Base-by-base conservation (phyloP, 331 rosid genomes). In the Quercus tomentella region DNA sequence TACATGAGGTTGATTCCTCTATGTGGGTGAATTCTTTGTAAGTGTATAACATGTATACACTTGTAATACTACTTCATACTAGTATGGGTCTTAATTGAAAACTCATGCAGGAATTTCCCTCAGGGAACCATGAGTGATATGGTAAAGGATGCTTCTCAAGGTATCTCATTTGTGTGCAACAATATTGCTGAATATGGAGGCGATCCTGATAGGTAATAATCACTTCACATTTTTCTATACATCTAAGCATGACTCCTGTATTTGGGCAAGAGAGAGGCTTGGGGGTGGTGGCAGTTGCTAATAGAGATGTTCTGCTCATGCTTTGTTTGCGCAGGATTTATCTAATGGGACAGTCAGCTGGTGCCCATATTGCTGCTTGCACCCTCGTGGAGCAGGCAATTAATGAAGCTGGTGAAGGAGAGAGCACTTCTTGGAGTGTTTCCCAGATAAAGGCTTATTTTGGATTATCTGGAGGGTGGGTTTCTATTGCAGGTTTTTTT, bases 321-420 rank as follows among this genome's bases (percentile, higher is more conserved):
- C n/a, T 61, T 74, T 77, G 22, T 73, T 72, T 60, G 17, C 49
- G 30, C 74, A 93, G 99, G 90, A 87, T 95, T 85, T 95, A 87
- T 82, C 80, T 95, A 72, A 95, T 95, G 98, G 99, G 99, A 76
- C 99, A 95, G 83, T 95, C 99, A 61, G 98, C 99, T 56, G 99
- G 99, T 63, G 98, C 99, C 67, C 99, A 95, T 85, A 93, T 95
- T 83, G 99, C 94, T 73, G 97, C 99, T 16, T 95, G 98, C 81
- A 68, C 93, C 8, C 86, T 95, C 1, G 61, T 95, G 74, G 97
- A 91, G 84, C 97, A 93, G 79, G 99, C 98, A 84, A 91, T 93
- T 85, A 95, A 90, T 84, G 98, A 95, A 88, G 93, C 88, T 22
- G 92, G 96, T 77, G 96, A 88, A 89, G 99, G 92, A 88, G 97